phyloP scores from a whole-genome alignment of 306 rosid genomes.

The Prunus salicina region DNA sequence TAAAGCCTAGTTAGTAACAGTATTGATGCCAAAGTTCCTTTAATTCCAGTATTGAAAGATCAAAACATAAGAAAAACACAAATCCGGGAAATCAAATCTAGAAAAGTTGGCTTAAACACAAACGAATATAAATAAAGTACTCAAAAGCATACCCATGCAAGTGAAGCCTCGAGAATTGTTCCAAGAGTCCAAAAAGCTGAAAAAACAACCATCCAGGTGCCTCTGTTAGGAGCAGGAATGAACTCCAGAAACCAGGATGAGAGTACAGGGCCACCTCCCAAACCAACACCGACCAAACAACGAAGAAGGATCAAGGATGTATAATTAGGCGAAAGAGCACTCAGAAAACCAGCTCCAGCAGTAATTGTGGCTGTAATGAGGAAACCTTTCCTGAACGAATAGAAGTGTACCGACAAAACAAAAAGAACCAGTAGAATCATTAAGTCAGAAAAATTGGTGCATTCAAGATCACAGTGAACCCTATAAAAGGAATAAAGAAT shows the following conservation, averaged over 20 bases:
- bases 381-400: constrained; percentile 79
- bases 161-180: constrained; percentile 86
- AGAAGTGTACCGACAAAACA: constrained; percentile 9
- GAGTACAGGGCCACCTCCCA: constrained; percentile 97
- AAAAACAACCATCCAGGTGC: constrained; percentile 97
- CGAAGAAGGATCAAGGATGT: constrained; percentile 53
- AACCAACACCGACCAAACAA: constrained; percentile 83
- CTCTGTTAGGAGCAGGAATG: constrained; percentile 91
- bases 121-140: constrained; percentile 19
- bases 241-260: constrained; percentile 92
- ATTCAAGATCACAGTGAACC: constrained; percentile 2
- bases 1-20: background rate
- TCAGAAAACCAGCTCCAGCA: constrained; percentile 71
- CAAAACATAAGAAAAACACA: background rate
- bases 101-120: background rate
- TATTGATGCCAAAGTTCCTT: background rate
- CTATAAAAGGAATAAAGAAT: background rate
- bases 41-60: background rate
- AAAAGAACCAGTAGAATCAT: constrained; percentile 15
- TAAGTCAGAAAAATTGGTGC: constrained; percentile 9
- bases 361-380: constrained; percentile 80
- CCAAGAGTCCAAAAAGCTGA: constrained; percentile 94
- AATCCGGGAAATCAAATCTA: constrained; percentile 5
- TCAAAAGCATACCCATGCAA: constrained; percentile 79
- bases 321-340: constrained; percentile 83